phyloP scores from a whole-genome alignment of 805 yeast species.

The Saccharomyces paradoxus region DNA sequence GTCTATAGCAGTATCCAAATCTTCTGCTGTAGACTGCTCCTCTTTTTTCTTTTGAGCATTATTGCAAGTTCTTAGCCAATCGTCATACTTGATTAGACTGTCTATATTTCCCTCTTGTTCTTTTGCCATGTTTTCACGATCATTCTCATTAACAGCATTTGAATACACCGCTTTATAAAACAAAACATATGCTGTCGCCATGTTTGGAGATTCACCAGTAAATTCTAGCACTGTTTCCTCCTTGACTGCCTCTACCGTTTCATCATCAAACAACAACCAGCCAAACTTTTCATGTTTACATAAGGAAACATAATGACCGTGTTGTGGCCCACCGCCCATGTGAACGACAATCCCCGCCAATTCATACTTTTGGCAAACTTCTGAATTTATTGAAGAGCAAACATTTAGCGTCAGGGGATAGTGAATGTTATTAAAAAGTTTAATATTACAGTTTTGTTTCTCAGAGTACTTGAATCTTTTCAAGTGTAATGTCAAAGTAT shows the following conservation, averaged over 20 bases:
- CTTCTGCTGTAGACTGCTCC: background rate
- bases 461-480: constrained; percentile 91
- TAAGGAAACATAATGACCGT: constrained; percentile 87
- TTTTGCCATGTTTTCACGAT: background rate
- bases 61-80: constrained; percentile 5
- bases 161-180: constrained; percentile 59
- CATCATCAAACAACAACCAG: constrained; percentile 93
- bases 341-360: constrained; percentile 82
- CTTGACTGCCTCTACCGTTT: constrained; percentile 81
- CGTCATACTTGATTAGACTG: constrained; percentile 19
- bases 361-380: constrained; percentile 53
- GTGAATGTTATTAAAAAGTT: constrained; percentile 74
- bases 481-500: constrained; percentile 69
- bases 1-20: background rate
- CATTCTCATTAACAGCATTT: background rate
- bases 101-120: constrained; percentile 17
- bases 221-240: constrained; percentile 76
- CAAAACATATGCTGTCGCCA: constrained; percentile 84
- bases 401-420: constrained; percentile 70
- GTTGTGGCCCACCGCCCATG: constrained; percentile 96
- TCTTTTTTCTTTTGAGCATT: background rate
- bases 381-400: constrained; percentile 40
- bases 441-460: constrained; percentile 66
- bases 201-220: constrained; percentile 78
- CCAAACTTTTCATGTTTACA: constrained; percentile 72